Conservation (phyloP, 2,329 filamentous ascomycete genomes). For the Clonostachys chloroleuca region DNA sequence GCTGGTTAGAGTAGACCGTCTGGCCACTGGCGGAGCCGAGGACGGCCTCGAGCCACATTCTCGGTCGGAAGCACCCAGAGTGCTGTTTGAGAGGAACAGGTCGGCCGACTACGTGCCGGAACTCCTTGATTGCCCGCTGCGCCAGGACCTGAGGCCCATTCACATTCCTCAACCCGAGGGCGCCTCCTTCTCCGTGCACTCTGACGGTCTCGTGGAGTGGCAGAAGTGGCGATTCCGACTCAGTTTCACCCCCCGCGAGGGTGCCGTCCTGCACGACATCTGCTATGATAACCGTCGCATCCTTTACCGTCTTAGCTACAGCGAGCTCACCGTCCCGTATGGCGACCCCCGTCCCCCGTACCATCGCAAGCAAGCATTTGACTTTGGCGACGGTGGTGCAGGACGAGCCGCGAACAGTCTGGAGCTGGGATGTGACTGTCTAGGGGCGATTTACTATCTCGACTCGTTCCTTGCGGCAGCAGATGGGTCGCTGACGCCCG, state of each 20-base stretch:
- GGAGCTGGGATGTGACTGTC: constrained; percentile 63
- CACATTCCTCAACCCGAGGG: constrained; percentile 69
- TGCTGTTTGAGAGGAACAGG: constrained; percentile 34
- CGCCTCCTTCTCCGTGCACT: constrained; percentile 55
- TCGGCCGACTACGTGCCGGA: constrained; percentile 44
- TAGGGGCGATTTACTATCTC: constrained; percentile 63
- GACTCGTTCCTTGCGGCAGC: constrained; percentile 49
- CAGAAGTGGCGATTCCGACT: constrained; percentile 69
- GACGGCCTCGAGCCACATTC: constrained; percentile 35
- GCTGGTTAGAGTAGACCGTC: constrained; percentile 52
- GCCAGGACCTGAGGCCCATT: constrained; percentile 61
- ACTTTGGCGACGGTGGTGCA: constrained; percentile 65
- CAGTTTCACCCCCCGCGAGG: constrained; percentile 66
- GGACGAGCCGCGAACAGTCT: constrained; percentile 67
- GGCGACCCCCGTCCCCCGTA: constrained; percentile 61
- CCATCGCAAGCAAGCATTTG: constrained; percentile 68
- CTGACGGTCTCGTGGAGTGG: constrained; percentile 48
- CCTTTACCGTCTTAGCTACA: constrained; percentile 62
- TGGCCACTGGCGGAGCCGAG: constrained; percentile 39
- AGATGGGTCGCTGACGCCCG: constrained; percentile 45
- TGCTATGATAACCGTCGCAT: constrained; percentile 62
- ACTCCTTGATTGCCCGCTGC: constrained; percentile 38
- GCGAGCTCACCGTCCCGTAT: constrained; percentile 69
- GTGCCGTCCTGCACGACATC: constrained; percentile 66
- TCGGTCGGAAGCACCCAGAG: constrained; percentile 31